Evolutionary conservation across 805 yeast species (phyloP).

Genomic region (Lipomyces orientalis): DNA sequence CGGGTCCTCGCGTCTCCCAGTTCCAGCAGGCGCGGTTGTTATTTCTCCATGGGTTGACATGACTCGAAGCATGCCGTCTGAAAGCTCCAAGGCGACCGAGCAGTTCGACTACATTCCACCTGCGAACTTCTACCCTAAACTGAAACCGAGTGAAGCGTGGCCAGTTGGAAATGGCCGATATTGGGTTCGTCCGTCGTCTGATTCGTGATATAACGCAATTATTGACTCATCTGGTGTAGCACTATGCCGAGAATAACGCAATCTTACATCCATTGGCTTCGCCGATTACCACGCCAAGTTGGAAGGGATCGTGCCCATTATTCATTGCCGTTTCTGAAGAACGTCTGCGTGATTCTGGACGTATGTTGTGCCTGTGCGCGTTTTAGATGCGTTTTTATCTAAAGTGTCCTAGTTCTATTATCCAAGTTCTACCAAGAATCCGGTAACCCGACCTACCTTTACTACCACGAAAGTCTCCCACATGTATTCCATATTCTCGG

Average conservation of each 20-base stretch:
- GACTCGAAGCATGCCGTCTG: constrained; percentile 37
- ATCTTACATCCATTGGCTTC: constrained; percentile 34
- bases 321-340: constrained; percentile 24
- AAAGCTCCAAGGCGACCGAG: constrained; percentile 18
- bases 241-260: constrained; percentile 32
- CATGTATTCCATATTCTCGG: constrained; percentile 35
- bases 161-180: constrained; percentile 27
- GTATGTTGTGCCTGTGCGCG: constrained; percentile 7
- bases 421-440: constrained; percentile 26
- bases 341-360: constrained; percentile 29
- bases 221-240: constrained; percentile 12
- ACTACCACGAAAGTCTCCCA: constrained; percentile 31
- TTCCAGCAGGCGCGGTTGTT: constrained; percentile 34
- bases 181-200: constrained; percentile 20
- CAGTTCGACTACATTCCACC: constrained; percentile 32
- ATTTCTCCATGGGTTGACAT: constrained; percentile 37
- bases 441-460: constrained; percentile 25
- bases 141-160: constrained; percentile 31
- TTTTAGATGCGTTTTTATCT: not conserved
- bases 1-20: constrained; percentile 20
- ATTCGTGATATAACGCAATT: not conserved
- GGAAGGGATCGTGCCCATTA: constrained; percentile 34
- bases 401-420: constrained; percentile 13
- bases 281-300: constrained; percentile 27
- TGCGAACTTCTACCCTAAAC: constrained; percentile 29